Conservation (phyloP, 176 grass and related monocot species). For the Carex kokanica region DNA sequence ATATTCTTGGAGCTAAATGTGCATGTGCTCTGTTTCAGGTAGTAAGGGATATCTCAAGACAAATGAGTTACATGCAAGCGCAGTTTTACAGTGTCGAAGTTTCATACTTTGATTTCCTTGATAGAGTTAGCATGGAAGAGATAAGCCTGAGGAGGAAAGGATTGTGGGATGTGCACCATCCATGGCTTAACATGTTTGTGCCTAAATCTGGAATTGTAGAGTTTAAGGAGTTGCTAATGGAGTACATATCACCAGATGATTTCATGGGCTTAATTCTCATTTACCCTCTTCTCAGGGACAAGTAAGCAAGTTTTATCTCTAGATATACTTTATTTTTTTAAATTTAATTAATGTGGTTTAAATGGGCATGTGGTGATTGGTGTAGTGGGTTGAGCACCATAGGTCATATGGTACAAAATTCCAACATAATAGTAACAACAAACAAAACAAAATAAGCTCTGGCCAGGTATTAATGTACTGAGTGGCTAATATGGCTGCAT, state of each 20-base stretch:
- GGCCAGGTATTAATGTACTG: not conserved
- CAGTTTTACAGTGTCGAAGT: constrained; percentile 80
- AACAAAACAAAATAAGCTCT: not conserved
- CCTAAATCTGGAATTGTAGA: constrained; percentile 68
- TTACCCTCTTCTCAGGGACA: constrained; percentile 84
- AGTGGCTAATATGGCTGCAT: not conserved
- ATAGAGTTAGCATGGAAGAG: constrained; percentile 94
- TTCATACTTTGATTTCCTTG: constrained; percentile 93
- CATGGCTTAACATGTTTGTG: constrained; percentile 99
- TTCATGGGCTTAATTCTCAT: constrained; percentile 89
- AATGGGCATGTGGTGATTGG: not conserved
- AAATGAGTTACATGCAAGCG: constrained; percentile 70
- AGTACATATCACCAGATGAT: constrained; percentile 52
- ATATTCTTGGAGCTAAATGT: not conserved
- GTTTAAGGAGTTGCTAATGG: constrained; percentile 67
- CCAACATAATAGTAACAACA: not conserved
- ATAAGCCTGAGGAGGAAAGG: constrained; percentile 60
- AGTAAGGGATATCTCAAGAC: constrained; percentile 47
- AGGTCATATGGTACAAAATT: not conserved
- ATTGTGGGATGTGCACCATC: constrained; percentile 93
- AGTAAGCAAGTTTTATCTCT: constrained; percentile 52
- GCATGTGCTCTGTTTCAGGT: constrained; percentile 39
- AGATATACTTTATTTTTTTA: constrained; percentile 5
- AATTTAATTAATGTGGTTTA: not conserved
- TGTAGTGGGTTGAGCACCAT: not conserved